Base-by-base conservation (phyloP, 2,329 filamentous ascomycete species). In the Talaromyces sp. region DNA sequence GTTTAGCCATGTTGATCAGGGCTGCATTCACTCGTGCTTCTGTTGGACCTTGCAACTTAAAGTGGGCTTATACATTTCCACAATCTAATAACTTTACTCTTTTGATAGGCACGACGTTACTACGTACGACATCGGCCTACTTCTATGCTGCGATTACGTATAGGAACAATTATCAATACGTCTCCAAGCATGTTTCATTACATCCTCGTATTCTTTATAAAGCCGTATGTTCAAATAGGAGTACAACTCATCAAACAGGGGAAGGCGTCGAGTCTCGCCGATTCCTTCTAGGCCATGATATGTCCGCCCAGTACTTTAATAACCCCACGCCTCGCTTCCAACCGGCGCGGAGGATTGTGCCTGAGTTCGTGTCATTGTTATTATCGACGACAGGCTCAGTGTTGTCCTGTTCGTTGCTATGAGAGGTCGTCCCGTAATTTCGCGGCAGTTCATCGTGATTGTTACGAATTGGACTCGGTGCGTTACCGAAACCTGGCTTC, bases 371-470 rank as follows among this genome's bases (percentile, higher is more conserved):
- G 22, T 45, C 6, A 27, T 31, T 25, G 22, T 27, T 25, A 4
- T 39, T 22, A 10, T 62, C 33, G n/a, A 41, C 33, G 25, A 31
- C 25, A 11, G 39, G 15, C 2, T 37, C 27, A 10, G 45, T 47
- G 13, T 31, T 17, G 10, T 5, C 37, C 27, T 39, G 37, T 25
- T 33, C 59, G 45, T 37, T 61, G 25, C 22, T 50, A 9, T 31
- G 59, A 15, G 10, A 27, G 11, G 37, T 49, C 25, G 65, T 49
- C 25, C 65, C 68, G 68, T 66, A 64, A 69, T 41, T 62, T 65
- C 59, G 68, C 15, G 64, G 10, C 13, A 10, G 35, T 31, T 17
- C 49, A 25, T 43, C 57, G 27, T 22, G 41, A 13, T 3, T 35
- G 1, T 22, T 31, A n/a, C 13, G 49, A 25, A 22, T 49, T 15